A percentile compares a stretch with the other conserved stretches of the same genome.
These are phyloP conservation scores for Puya raimondii DNA, from an alignment of 176 grass and related monocot genomes.

Conservation along the genomic window DNA sequence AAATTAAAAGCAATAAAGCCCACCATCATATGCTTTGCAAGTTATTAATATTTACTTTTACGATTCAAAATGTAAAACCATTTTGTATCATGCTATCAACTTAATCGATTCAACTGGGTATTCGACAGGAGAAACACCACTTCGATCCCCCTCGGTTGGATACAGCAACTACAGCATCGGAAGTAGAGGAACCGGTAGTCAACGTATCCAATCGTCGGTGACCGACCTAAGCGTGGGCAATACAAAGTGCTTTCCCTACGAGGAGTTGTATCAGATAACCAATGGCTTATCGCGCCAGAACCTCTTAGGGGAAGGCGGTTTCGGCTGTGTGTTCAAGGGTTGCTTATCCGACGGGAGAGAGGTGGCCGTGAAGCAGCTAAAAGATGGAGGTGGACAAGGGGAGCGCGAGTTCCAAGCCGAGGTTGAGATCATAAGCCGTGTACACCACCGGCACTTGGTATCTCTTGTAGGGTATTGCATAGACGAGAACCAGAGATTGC, in stretches of 20 bases:
- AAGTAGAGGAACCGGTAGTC: conserved; percentile 8
- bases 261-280: conserved; percentile 74
- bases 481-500: conserved; percentile 63
- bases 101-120: neutral
- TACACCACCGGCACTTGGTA: conserved; percentile 84
- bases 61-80: neutral
- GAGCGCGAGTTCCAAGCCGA: conserved; percentile 95
- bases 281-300: conserved; percentile 57
- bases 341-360: conserved; percentile 49
- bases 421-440: conserved; percentile 92
- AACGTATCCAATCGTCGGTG: neutral
- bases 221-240: conserved; percentile 44
- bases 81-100: neutral
- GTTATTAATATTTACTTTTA: neutral
- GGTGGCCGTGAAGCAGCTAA: conserved; percentile 91
- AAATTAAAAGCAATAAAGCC: no score
- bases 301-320: conserved; percentile 83
- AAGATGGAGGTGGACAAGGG: conserved; percentile 75
- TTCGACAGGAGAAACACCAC: neutral
- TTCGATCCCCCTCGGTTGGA: neutral
- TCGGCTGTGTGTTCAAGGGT: conserved; percentile 86
- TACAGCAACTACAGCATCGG: conserved; percentile 25
- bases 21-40: no score
- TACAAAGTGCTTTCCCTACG: conserved; percentile 55
- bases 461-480: conserved; percentile 89